Percentiles rank a stretch among this genome's conserved stretches.
Evolutionary conservation across 1,284 basidiomycete species (phyloP).

Genomic region (Erythrobasidium hasegawianum): DNA sequence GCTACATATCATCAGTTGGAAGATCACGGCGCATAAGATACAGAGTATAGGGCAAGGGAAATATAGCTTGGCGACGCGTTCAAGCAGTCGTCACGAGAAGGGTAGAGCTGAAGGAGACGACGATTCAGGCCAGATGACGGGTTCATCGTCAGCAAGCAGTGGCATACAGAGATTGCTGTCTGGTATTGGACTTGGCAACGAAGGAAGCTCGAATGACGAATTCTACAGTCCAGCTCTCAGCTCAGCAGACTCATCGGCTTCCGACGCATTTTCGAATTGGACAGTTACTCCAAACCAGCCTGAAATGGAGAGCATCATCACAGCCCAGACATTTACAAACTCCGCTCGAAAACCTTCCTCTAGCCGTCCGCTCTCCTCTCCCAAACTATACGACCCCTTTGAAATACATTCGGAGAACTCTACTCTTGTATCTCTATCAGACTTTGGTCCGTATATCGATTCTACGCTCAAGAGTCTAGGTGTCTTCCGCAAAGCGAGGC

Average conservation of each 20-base stretch:
- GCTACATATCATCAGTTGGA: not conserved
- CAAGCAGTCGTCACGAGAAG: not conserved
- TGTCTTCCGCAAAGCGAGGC: not conserved
- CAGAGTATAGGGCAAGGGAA: not conserved
- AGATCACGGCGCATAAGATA: not conserved
- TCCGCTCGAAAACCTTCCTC: not conserved
- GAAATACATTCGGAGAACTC: not conserved
- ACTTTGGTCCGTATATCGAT: not conserved
- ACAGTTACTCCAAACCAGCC: not conserved
- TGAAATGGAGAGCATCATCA: conserved; percentile 22
- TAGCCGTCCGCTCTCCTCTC: not conserved
- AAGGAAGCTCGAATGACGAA: too few relatives aligned
- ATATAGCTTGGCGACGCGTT: not conserved
- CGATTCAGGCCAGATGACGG: not conserved
- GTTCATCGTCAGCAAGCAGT: not conserved
- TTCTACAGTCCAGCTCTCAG: too few relatives aligned
- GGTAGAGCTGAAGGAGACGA: not conserved
- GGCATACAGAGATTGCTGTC: not conserved
- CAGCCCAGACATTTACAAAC: conserved; percentile 6
- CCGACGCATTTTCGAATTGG: not conserved
- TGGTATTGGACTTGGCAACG: not conserved
- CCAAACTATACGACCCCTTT: not conserved
- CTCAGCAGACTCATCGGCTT: not conserved
- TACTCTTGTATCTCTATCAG: not conserved
- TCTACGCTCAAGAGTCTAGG: not conserved